Conservation (phyloP, 805 yeast genomes). For the Torulaspora delbrueckii region DNA sequence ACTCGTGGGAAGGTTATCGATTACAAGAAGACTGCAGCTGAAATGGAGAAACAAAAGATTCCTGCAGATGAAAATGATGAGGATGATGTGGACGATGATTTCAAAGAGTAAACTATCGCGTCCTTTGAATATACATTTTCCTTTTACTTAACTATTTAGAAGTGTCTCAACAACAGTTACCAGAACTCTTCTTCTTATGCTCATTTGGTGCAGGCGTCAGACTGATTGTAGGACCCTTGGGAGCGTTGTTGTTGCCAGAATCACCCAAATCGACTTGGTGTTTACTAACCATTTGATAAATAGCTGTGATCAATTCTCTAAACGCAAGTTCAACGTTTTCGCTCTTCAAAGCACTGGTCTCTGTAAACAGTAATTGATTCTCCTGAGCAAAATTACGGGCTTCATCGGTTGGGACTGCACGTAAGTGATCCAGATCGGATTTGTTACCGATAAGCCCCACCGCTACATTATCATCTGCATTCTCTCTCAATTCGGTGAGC, state of each 20-base stretch:
- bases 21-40: slow-evolving; percentile 72
- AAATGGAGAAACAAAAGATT: slow-evolving; percentile 49
- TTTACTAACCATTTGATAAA: slow-evolving; percentile 89
- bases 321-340: slow-evolving; percentile 94
- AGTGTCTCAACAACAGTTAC: slow-evolving; percentile 58
- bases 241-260: slow-evolving; percentile 51
- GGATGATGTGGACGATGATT: slow-evolving; percentile 27
- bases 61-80: slow-evolving; percentile 43
- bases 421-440: slow-evolving; percentile 81
- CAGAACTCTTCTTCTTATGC: slow-evolving; percentile 47
- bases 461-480: slow-evolving; percentile 92
- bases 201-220: slow-evolving; percentile 92
- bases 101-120: slow-evolving; percentile 17
- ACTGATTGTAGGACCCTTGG: slow-evolving; percentile 84
- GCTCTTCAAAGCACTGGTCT: slow-evolving; percentile 89
- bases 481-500: slow-evolving; percentile 84
- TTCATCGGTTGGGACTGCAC: slow-evolving; percentile 97
- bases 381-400: slow-evolving; percentile 92
- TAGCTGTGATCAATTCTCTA: slow-evolving; percentile 86
- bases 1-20: slow-evolving; percentile 88
- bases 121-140: background rate
- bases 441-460: slow-evolving; percentile 92
- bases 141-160: slow-evolving; percentile 1
- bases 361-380: slow-evolving; percentile 87
- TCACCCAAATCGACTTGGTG: slow-evolving; percentile 89